Evolutionary conservation across 192 early-diverging fungal genomes (phyloP).

Genomic region (Kappamyces sp.): DNA sequence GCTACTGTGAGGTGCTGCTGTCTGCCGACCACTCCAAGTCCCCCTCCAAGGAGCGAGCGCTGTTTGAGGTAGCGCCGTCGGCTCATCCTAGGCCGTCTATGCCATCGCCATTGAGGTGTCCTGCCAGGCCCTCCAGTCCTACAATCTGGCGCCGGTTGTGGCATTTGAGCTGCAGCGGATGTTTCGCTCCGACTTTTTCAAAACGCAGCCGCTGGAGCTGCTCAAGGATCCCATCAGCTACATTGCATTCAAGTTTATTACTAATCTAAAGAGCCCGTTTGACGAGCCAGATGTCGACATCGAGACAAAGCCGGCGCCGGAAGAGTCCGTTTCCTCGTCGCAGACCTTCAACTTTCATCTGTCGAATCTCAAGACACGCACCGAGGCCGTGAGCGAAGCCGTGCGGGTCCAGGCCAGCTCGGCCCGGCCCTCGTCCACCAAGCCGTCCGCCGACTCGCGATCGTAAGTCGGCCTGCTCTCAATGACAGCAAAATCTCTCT

Average conservation of each 20-base stretch:
- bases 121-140: slow-evolving; percentile 16
- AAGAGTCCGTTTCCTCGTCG: not conserved
- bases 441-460: not conserved
- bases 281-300: not conserved
- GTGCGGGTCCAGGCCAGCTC: not conserved
- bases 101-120: slow-evolving; percentile 34
- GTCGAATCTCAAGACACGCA: slow-evolving; percentile 1
- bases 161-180: slow-evolving; percentile 38
- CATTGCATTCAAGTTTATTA: slow-evolving; percentile 8
- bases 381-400: too few species aligned
- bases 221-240: slow-evolving; percentile 14
- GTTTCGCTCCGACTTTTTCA: slow-evolving; percentile 36
- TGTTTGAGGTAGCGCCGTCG: slow-evolving; percentile 37
- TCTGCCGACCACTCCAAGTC: slow-evolving; percentile 5
- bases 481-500: slow-evolving; percentile 36
- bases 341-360: not conserved
- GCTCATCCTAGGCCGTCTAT: slow-evolving; percentile 32
- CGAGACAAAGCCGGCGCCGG: slow-evolving; percentile 9
- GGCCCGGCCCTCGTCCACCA: not conserved
- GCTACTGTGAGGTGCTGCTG: too few species aligned
- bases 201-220: slow-evolving; percentile 5
- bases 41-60: slow-evolving; percentile 40
- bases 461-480: not conserved
- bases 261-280: not conserved
- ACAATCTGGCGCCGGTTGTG: slow-evolving; percentile 21